Evolutionary conservation across 495 filamentous ascomycete genomes (phyloP), one percentile per base, ranked within the genome.

Genomic region (Friedmanniomyces simplex): DNA sequence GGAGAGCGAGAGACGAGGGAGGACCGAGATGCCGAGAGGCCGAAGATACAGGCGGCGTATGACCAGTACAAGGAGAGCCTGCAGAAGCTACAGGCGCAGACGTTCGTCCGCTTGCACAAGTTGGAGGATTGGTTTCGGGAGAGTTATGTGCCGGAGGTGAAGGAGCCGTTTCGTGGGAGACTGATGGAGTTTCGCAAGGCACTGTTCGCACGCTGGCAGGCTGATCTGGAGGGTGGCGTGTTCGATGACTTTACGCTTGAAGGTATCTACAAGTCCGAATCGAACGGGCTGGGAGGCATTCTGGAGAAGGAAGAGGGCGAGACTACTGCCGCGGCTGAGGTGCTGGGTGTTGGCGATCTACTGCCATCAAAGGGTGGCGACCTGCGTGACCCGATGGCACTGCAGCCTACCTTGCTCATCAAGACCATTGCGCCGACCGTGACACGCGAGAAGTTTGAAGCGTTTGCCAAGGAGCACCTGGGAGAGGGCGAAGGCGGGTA

Each of bases 381-480:
- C 56, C 75, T 95, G 37, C 79, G 88, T 10, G 91, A 96, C 65
- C 88, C 95, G 55, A 82, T 82, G 47, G 75, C 88, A 18, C 80
- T 81, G 58, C 87, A 94, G 70, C 94, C 93, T 14, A 91, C 94
- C 0, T 76, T 99, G 25, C 79, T 99, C 42, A 96, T 99, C 74
- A 99, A 99, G 74, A 99, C 93, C 0, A 86, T 99, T 68, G 93
- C 94, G 13, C 94, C 93, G 2, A 91, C 91, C 59, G 94, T 99
- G 47, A 95, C 86, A 65, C 85, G 94, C n/a, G 82, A 82, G 18
- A 96, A 95, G 65, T 81, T 99, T 51, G 91, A 96, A 68, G 84
- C 79, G 2, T 94, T 95, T 59, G 95, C 89, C 72, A 90, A 87
- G 64, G 89, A 95, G 69, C 87, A 96, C 69, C 78, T 95, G 0